Base-by-base conservation (phyloP, 495 filamentous ascomycete species). In the Talaromyces ruber region DNA sequence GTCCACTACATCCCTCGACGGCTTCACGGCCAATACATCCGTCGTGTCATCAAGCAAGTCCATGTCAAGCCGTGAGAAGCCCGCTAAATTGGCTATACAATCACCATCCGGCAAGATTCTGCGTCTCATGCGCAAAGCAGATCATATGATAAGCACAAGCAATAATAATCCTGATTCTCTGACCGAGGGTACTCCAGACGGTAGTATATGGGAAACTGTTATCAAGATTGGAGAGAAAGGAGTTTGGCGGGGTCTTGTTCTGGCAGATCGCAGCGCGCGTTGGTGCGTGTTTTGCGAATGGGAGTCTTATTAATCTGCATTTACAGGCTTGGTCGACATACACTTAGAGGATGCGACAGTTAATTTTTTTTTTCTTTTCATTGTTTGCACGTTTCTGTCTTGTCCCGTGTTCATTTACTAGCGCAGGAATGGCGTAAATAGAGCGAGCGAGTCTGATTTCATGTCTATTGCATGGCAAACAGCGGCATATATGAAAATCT, bases 241-340 rank as follows among this genome's bases (percentile, higher is more conserved):
- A 0, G 82, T 87, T 26, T 98, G 94, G 94, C 84, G 94, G 63
- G 95, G 91, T 1, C 74, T 99, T 59, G 94, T 99, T 64, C 81
- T 99, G 21, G 94, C 94, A 12, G 94, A 99, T 79, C 83, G 94
- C 59, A 97, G 90, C 63, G 95, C 93, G 8, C 81, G 94, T 64
- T 99, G 94, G 94, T 98, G 95, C 75, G 94, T 99, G 24, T 99
- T 96, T 78, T 93, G 88, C 28, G 94, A 99, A 77, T 99, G 94
- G 94, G 85, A 90, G 63, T 86, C 85, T 72, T 74, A 18, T 8
- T 30, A 28, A 56, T 24, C 26, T 54, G 51, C 60, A 57, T 57
- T 24, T 39, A 32, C 32, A 4, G 28, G n/a, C n/a, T 18, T 45
- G 24, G 30, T 59, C 30, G 32, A 39, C 43, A 47, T 47, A 47